These are phyloP conservation scores for Cyberlindnera petersonii DNA, from an alignment of 805 yeast genomes.

Conservation along the genomic window DNA sequence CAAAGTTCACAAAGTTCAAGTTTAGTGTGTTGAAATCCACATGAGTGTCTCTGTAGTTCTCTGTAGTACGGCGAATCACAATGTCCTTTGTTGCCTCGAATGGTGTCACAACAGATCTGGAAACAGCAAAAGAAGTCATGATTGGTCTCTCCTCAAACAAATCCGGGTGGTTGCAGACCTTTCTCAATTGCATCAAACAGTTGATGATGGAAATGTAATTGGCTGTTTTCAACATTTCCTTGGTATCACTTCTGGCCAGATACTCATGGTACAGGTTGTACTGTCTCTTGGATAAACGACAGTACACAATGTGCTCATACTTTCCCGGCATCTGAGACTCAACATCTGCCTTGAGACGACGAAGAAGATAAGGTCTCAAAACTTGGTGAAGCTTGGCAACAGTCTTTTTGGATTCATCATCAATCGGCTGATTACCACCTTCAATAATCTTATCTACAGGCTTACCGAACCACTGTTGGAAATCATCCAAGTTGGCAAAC, in stretches of 20 bases:
- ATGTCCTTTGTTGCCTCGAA: slow-evolving; percentile 41
- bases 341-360: slow-evolving; percentile 93
- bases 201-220: slow-evolving; percentile 92
- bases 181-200: slow-evolving; percentile 95
- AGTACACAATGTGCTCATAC: slow-evolving; percentile 90
- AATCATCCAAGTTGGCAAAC: slow-evolving; percentile 92
- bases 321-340: slow-evolving; percentile 99
- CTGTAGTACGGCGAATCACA: slow-evolving; percentile 33
- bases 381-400: slow-evolving; percentile 90
- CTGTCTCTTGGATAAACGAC: slow-evolving; percentile 90
- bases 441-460: slow-evolving; percentile 94
- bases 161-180: slow-evolving; percentile 96
- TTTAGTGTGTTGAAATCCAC: slow-evolving; percentile 59
- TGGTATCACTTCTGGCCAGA: slow-evolving; percentile 94
- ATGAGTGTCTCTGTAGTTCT: slow-evolving; percentile 24
- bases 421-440: slow-evolving; percentile 53
- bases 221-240: slow-evolving; percentile 89
- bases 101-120: slow-evolving; percentile 52
- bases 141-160: slow-evolving; percentile 94
- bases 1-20: slow-evolving; percentile 49
- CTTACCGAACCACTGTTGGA: slow-evolving; percentile 97
- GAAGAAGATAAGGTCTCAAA: slow-evolving; percentile 82
- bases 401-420: slow-evolving; percentile 76
- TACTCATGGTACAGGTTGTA: slow-evolving; percentile 91
- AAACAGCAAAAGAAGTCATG: slow-evolving; percentile 80